A percentile compares a stretch with the other conserved stretches of the same genome.
Conservation (phyloP, 768 basidiomycete species). For the Suillus ampliporus region DNA sequence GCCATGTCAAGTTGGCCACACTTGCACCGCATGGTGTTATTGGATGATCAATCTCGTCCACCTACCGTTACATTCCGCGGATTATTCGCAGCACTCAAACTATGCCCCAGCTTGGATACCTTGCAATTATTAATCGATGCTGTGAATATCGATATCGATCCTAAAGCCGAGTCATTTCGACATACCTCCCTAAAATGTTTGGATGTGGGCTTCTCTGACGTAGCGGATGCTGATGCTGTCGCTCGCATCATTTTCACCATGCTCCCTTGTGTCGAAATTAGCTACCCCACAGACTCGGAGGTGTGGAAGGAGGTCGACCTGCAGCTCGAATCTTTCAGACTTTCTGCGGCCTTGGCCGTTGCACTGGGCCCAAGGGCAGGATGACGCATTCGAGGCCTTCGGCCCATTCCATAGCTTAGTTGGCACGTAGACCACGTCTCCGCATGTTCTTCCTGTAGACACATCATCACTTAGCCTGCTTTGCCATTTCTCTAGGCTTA, state of each 20-base stretch:
- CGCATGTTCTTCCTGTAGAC: too few relatives aligned
- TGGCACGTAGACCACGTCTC: too few relatives aligned
- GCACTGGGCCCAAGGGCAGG: too few relatives aligned
- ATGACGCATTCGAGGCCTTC: too few relatives aligned
- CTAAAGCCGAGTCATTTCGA: background rate
- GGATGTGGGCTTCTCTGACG: background rate
- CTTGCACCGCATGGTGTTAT: background rate
- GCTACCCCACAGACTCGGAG: too few relatives aligned
- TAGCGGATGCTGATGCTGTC: background rate
- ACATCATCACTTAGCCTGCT: too few relatives aligned
- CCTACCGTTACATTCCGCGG: background rate
- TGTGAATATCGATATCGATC: background rate
- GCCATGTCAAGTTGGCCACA: conserved; percentile 1
- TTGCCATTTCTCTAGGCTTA: too few relatives aligned
- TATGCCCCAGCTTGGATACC: background rate
- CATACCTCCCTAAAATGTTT: background rate
- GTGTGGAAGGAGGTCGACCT: background rate
- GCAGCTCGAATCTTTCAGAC: background rate
- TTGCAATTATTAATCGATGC: background rate
- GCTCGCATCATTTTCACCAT: background rate
- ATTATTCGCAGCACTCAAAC: background rate
- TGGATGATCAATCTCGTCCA: background rate
- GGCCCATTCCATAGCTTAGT: too few relatives aligned
- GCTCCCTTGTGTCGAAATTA: too few relatives aligned
- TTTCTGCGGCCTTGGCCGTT: too few relatives aligned